Percentiles rank a stretch among this genome's conserved stretches.
Evolutionary conservation across 208 protist genomes (phyloP).

Genomic region (Strigomonas galati): DNA sequence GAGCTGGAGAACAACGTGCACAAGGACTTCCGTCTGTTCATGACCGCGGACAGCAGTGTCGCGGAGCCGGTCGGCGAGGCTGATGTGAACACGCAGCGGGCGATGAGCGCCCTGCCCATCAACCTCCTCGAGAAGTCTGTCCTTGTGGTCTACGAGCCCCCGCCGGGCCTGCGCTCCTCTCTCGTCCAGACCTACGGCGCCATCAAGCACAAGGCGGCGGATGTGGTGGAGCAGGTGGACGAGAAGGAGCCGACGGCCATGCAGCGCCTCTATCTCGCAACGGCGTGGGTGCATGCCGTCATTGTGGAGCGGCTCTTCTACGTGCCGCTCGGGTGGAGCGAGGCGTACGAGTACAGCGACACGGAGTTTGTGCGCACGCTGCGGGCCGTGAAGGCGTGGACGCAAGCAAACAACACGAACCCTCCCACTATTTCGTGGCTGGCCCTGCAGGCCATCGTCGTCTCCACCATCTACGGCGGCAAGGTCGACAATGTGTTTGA

Average conservation of each 20-base stretch:
- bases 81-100: background rate
- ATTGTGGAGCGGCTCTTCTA: constrained; percentile 96
- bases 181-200: constrained; percentile 85
- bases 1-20: constrained; percentile 53
- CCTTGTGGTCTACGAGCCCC: constrained; percentile 94
- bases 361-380: constrained; percentile 94
- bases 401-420: constrained; percentile 24
- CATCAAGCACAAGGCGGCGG: background rate
- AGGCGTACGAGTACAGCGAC: constrained; percentile 98
- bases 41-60: constrained; percentile 94
- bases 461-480: constrained; percentile 95
- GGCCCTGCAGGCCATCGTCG: constrained; percentile 92
- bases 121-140: constrained; percentile 76
- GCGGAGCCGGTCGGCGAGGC: constrained; percentile 19
- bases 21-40: constrained; percentile 94
- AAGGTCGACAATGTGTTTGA: constrained; percentile 98
- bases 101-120: constrained; percentile 28
- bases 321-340: constrained; percentile 97
- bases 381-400: constrained; percentile 92
- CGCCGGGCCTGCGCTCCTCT: constrained; percentile 94
- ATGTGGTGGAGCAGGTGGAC: background rate
- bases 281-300: constrained; percentile 97
- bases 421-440: constrained; percentile 91
- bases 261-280: constrained; percentile 95
- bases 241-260: constrained; percentile 27